These are phyloP conservation scores for Camelina laxa DNA, from an alignment of 345 rosid genomes.

Conservation along the genomic window DNA sequence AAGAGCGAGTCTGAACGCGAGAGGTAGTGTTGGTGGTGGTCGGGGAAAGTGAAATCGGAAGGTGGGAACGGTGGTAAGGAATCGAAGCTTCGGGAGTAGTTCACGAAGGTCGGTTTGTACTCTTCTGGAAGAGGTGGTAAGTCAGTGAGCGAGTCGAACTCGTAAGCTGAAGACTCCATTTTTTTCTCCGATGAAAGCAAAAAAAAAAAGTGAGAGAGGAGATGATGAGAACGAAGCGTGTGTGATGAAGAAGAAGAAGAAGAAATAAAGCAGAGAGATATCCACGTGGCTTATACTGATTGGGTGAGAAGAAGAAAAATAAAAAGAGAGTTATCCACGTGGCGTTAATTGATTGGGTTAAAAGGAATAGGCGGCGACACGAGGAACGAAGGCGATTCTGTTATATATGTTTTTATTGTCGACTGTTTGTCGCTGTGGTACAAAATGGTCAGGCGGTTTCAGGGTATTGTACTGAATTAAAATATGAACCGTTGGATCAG, in stretches of 20 bases:
- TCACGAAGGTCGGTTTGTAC: background rate
- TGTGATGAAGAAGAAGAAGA: background rate
- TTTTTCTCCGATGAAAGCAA: background rate
- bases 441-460: constrained; percentile 30
- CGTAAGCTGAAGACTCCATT: constrained; percentile 3
- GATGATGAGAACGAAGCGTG: background rate
- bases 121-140: constrained; percentile 40
- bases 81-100: background rate
- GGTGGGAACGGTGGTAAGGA: constrained; percentile 41
- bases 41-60: constrained; percentile 38
- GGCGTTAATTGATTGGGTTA: constrained; percentile 11
- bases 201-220: background rate
- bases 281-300: constrained; percentile 42
- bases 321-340: constrained; percentile 36
- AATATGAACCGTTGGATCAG: constrained; percentile 37
- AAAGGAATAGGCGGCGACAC: constrained; percentile 45
- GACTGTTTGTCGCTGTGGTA: constrained; percentile 31
- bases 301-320: background rate
- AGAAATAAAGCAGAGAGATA: background rate
- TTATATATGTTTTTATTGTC: constrained; percentile 26
- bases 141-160: constrained; percentile 34
- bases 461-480: constrained; percentile 29
- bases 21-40: background rate
- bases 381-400: constrained; percentile 47
- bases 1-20: background rate